Percentiles rank a stretch among this genome's conserved stretches.
phyloP scores from a whole-genome alignment of 148 eudicot genomes.

The Rheum nobile region DNA sequence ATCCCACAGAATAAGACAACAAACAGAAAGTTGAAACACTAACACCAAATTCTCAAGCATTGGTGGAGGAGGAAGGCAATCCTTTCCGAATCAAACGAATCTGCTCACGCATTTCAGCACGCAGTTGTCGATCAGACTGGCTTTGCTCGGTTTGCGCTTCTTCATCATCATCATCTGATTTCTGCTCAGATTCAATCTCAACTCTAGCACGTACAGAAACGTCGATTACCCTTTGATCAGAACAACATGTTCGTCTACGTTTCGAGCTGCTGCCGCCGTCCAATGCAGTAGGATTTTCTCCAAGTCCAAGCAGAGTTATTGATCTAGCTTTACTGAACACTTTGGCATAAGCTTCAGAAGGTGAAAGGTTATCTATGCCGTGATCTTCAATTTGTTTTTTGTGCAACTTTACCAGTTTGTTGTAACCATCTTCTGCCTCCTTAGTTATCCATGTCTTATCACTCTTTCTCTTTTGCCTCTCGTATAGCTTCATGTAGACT shows the following conservation, averaged over 20 bases:
- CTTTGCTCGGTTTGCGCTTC: not conserved
- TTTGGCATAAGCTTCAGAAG: not conserved
- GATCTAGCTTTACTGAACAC: not conserved
- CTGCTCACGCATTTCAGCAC: not conserved
- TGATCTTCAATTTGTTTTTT: not conserved
- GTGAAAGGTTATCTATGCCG: not conserved
- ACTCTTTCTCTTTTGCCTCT: not conserved
- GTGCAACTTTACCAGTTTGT: not conserved
- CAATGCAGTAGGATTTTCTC: conserved; percentile 9
- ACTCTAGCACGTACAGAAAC: not conserved
- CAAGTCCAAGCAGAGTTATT: not conserved
- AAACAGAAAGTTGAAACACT: not conserved
- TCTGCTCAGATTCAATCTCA: not conserved
- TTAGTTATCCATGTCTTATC: not conserved
- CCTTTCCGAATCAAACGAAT: not conserved
- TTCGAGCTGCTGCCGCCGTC: not conserved
- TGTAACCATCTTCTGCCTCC: conserved; percentile 6
- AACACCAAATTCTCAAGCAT: not conserved
- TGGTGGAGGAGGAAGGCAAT: not conserved
- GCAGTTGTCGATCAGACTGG: not conserved
- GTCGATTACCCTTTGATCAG: not conserved
- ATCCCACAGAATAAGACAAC: not conserved
- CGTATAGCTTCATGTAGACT: not conserved
- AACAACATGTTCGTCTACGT: not conserved
- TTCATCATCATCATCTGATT: not conserved